A percentile compares a stretch with the other conserved stretches of the same genome.
Conservation (phyloP, 2,329 filamentous ascomycete genomes). For the Penicillium sp. region DNA sequence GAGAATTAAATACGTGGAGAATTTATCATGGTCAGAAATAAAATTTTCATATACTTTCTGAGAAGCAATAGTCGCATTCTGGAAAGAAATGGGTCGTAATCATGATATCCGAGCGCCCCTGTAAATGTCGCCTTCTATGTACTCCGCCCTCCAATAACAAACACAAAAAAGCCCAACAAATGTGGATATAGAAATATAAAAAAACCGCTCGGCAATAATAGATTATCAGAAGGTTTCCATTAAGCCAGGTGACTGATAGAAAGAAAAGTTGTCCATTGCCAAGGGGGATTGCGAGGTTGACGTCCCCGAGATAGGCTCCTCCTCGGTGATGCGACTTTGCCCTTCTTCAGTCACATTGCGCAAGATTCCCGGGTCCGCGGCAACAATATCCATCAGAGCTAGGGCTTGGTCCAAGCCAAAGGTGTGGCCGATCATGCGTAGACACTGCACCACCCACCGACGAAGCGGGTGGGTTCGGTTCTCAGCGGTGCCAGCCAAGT, state of each 20-base stretch:
- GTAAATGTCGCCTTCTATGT: neutral
- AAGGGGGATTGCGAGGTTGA: neutral
- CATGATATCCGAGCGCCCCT: neutral
- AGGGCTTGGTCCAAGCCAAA: slow-evolving; percentile 42
- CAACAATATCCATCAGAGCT: slow-evolving; percentile 35
- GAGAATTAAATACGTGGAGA: neutral
- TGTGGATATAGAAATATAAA: neutral
- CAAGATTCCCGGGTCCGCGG: slow-evolving; percentile 27
- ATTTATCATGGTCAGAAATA: neutral
- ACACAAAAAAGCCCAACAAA: neutral
- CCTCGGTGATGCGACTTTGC: slow-evolving; percentile 18
- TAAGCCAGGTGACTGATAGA: neutral
- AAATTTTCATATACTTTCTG: neutral
- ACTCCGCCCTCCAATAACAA: neutral
- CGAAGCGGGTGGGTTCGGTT: slow-evolving; percentile 26
- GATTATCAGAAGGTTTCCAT: neutral
- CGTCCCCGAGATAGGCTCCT: neutral
- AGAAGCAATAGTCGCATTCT: neutral
- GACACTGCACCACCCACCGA: slow-evolving; percentile 33
- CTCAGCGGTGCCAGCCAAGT: slow-evolving; percentile 36
- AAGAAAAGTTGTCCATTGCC: neutral
- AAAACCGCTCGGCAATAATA: neutral
- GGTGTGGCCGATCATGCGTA: slow-evolving; percentile 34
- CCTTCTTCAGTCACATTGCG: slow-evolving; percentile 21
- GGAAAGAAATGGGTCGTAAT: neutral